These are phyloP conservation scores for Globisporangium abappressorium DNA, from an alignment of 352 stramenopile genomes.

Conservation along the genomic window DNA sequence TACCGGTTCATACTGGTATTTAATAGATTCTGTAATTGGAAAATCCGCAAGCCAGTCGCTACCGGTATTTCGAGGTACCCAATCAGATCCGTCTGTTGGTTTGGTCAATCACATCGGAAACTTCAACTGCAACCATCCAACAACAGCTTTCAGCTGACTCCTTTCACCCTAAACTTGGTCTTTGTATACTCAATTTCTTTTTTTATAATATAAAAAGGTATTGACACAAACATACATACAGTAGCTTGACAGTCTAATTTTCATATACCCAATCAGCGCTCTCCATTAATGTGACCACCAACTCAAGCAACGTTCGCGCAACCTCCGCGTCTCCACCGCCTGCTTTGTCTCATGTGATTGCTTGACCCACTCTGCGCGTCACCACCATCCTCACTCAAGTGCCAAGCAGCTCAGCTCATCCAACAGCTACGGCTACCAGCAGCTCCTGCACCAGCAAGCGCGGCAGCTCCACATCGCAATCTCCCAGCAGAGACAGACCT, in stretches of 20 bases:
- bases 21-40: no score
- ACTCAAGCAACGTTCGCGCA: conserved; percentile 3
- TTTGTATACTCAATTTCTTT: neutral
- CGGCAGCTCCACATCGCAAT: neutral
- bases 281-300: neutral
- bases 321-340: neutral
- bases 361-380: neutral
- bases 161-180: neutral
- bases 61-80: no score
- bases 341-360: conserved; percentile 5
- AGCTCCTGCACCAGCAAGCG: neutral
- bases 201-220: neutral
- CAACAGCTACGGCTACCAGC: neutral
- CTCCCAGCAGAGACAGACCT: neutral
- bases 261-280: neutral
- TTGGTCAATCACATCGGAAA: conserved; percentile 1
- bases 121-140: conserved; percentile 1
- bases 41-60: no score
- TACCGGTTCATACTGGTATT: no score
- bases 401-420: neutral
- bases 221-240: neutral
- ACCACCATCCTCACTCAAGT: conserved; percentile 8
- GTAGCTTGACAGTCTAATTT: neutral
- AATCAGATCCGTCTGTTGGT: neutral
- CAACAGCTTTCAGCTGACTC: neutral